Evolutionary conservation across 306 rosid species (phyloP).

Genomic region (Coriaria nepalensis): DNA sequence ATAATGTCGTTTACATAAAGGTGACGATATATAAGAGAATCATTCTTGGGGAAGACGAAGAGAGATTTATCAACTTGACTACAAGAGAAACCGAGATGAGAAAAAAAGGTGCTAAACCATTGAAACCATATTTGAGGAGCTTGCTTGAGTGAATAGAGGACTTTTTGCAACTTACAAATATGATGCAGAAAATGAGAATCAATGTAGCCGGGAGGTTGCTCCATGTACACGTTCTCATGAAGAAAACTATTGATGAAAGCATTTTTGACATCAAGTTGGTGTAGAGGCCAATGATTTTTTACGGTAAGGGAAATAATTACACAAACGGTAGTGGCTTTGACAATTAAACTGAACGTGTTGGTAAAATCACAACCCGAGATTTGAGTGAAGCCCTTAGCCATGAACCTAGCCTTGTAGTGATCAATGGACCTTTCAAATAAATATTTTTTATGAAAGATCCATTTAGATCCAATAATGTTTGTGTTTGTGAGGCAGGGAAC

Average conservation of each 20-base stretch:
- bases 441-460: too few species aligned
- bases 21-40: not conserved
- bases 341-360: too few species aligned
- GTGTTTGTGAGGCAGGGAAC: too few species aligned
- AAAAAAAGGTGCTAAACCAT: not conserved
- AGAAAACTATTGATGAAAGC: not conserved
- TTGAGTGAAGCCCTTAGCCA: too few species aligned
- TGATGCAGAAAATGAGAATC: not conserved
- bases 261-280: not conserved
- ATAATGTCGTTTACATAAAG: slow-evolving; percentile 1
- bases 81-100: not conserved
- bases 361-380: too few species aligned
- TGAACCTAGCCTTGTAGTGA: too few species aligned
- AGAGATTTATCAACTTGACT: not conserved
- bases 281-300: too few species aligned
- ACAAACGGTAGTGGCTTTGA: too few species aligned
- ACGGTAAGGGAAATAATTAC: too few species aligned
- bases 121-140: not conserved
- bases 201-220: not conserved
- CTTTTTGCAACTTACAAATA: not conserved
- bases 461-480: too few species aligned
- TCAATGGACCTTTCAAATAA: too few species aligned
- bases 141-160: not conserved
- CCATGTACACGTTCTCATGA: not conserved
- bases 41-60: not conserved